A percentile compares a stretch with the other conserved stretches of the same genome.
Conservation (phyloP, 108 stramenopile species). For the Fragilaria radians region DNA sequence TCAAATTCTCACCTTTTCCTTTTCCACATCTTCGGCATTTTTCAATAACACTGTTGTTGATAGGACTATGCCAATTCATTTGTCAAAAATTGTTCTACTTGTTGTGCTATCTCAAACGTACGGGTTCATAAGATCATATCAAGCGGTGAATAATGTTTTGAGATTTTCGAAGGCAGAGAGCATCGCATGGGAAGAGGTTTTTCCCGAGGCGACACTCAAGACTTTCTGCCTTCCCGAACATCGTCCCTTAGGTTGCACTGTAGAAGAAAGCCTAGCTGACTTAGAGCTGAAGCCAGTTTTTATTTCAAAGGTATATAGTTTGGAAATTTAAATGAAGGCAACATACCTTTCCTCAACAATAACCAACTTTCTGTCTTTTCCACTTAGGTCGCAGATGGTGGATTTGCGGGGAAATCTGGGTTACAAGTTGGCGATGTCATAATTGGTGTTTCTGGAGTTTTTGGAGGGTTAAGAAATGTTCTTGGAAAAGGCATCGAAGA, state of each 20-base stretch:
- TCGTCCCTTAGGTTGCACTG: conserved; percentile 65
- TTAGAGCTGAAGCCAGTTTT: conserved; percentile 55
- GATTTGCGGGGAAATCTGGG: conserved; percentile 56
- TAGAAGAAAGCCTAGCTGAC: conserved; percentile 65
- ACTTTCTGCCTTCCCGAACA: conserved; percentile 40
- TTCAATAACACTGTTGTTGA: too few relatives aligned
- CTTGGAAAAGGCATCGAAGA: conserved; percentile 37
- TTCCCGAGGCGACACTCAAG: conserved; percentile 19
- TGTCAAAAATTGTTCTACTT: too few relatives aligned
- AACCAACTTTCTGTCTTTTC: background rate
- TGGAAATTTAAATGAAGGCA: background rate
- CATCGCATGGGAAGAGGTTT: background rate
- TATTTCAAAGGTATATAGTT: conserved; percentile 41
- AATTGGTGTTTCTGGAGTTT: conserved; percentile 51
- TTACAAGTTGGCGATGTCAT: conserved; percentile 71
- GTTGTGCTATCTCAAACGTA: too few relatives aligned
- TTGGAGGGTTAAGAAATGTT: conserved; percentile 39
- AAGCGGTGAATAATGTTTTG: too few relatives aligned
- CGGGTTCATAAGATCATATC: too few relatives aligned
- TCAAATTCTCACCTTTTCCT: too few relatives aligned
- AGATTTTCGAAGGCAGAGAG: too few relatives aligned
- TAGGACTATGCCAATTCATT: too few relatives aligned
- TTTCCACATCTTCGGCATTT: too few relatives aligned
- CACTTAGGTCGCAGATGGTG: conserved; percentile 27
- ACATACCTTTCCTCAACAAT: background rate